Base-by-base conservation (phyloP, 371 early-diverging fungal genomes). In the Sporodiniella umbellata region DNA sequence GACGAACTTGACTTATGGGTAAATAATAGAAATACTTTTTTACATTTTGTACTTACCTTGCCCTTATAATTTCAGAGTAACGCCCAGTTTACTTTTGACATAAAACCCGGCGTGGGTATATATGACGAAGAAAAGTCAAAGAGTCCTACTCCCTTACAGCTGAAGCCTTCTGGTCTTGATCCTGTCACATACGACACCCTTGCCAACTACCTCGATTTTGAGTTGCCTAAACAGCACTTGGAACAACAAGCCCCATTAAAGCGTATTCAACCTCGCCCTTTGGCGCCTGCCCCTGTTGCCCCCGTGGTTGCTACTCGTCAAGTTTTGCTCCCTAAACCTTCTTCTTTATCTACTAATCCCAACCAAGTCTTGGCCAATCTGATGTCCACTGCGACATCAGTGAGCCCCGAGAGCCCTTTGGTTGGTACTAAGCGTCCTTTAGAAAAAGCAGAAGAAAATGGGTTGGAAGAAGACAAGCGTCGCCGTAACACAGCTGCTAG, bases 401-500 rank as follows among this genome's bases (percentile, higher is more conserved):
- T n/a, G n/a, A n/a, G n/a, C n/a, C n/a, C n/a, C n/a, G 10, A 28
- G 30, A 28, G 30, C 30, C 30, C 30, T 7, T 4, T 28, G 30
- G 30, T 28, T 7, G 48, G 33, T 45, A n/a, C n/a, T 24, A 51
- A 51, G 43, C 45, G 47, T 15, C 39, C 46, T 39, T 28, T 30
- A 11, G 42, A 42, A 26, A 33, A 46, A 3, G 18, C 31, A 14
- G 54, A 48, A 33, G 61, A 55, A 15, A 15, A 15, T 15, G 30
- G 30, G 10, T 7, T 10, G 7, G 86, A 85, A 48, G 89, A 86
- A 45, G 96, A 94, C 65, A 94, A 94, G 67, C 84, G 96, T 39
- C 78, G 86, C 24, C 80, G 95, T 22, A 96, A 96, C 75, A 96
- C 95, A 2, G 93, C 88, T 11, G 97, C 97, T 0, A 92, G 92